Evolutionary conservation across 2,329 filamentous ascomycete genomes (phyloP).

Genomic region (Penicillium nordicum): DNA sequence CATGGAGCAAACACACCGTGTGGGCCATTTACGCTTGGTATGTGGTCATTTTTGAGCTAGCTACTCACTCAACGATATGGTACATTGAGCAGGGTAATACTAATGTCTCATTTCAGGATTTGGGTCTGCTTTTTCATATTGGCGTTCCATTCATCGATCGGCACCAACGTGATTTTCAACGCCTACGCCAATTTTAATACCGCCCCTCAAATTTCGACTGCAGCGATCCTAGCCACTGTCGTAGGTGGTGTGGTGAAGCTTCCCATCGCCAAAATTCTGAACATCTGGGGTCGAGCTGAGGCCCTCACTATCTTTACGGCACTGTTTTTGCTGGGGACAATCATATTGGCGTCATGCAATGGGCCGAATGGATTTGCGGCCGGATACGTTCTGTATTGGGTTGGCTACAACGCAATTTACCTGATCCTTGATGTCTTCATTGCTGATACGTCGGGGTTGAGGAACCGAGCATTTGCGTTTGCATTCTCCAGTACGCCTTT

Average conservation of each 20-base stretch:
- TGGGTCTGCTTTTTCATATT: slow-evolving; percentile 46
- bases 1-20: slow-evolving; percentile 34
- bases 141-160: slow-evolving; percentile 41
- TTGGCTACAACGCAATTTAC: slow-evolving; percentile 55
- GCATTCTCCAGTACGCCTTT: slow-evolving; percentile 60
- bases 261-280: slow-evolving; percentile 59
- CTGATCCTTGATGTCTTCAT: slow-evolving; percentile 59
- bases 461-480: slow-evolving; percentile 59
- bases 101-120: slow-evolving; percentile 31
- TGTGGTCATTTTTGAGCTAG: neutral
- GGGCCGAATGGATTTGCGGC: slow-evolving; percentile 29
- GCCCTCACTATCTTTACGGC: slow-evolving; percentile 52
- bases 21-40: slow-evolving; percentile 32
- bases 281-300: slow-evolving; percentile 60
- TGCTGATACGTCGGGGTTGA: slow-evolving; percentile 60
- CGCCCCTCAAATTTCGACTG: slow-evolving; percentile 51
- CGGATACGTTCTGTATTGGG: slow-evolving; percentile 60
- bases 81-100: neutral
- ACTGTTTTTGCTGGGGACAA: slow-evolving; percentile 40
- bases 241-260: slow-evolving; percentile 58
- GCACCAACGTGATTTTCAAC: slow-evolving; percentile 44
- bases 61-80: neutral
- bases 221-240: slow-evolving; percentile 52
- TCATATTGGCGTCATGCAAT: too few relatives aligned
- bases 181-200: slow-evolving; percentile 51